Percentiles rank a stretch among this genome's conserved stretches.
Conservation (phyloP, 2,329 filamentous ascomycete species). For the Niveomyces coronatus region DNA sequence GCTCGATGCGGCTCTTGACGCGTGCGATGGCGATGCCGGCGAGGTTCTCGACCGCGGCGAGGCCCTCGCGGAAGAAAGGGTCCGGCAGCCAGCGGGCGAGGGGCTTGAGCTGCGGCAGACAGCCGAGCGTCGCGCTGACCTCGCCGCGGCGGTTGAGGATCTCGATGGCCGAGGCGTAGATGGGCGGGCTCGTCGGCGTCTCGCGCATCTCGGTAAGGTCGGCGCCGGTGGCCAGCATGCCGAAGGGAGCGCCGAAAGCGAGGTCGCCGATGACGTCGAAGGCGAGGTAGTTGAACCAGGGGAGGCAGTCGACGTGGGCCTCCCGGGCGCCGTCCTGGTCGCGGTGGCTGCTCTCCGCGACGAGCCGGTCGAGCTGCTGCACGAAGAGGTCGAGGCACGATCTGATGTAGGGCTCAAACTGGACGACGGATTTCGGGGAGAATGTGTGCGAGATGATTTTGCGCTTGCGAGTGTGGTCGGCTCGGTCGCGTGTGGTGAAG, state of each 20-base stretch:
- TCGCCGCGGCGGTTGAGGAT: conserved; percentile 83
- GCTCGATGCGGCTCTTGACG: conserved; percentile 63
- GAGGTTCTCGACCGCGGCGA: conserved; percentile 66
- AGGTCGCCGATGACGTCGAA: conserved; percentile 40
- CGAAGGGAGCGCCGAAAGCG: conserved; percentile 41
- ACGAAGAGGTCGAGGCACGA: conserved; percentile 66
- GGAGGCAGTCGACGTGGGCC: conserved; percentile 60
- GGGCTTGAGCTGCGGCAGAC: conserved; percentile 62
- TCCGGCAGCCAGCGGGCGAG: conserved; percentile 75
- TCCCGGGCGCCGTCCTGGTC: conserved; percentile 47
- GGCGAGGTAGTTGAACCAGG: conserved; percentile 58
- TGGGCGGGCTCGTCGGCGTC: conserved; percentile 48
- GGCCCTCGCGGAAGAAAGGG: conserved; percentile 66
- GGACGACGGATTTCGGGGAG: conserved; percentile 64
- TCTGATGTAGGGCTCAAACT: conserved; percentile 87
- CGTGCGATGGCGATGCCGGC: conserved; percentile 81
- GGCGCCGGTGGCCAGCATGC: conserved; percentile 65
- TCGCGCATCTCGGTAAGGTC: conserved; percentile 66
- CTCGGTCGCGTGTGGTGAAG: conserved; percentile 79
- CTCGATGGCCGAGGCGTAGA: conserved; percentile 70
- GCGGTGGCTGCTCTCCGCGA: conserved; percentile 30
- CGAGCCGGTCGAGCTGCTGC: conserved; percentile 59
- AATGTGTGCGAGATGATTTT: conserved; percentile 86
- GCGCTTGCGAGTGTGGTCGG: conserved; percentile 77
- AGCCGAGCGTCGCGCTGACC: conserved; percentile 71